Percentiles rank a stretch among this genome's conserved stretches.
These are phyloP conservation scores for Houttuynia cordata DNA, from an alignment of 164 flowering plant genomes.

Conservation along the genomic window DNA sequence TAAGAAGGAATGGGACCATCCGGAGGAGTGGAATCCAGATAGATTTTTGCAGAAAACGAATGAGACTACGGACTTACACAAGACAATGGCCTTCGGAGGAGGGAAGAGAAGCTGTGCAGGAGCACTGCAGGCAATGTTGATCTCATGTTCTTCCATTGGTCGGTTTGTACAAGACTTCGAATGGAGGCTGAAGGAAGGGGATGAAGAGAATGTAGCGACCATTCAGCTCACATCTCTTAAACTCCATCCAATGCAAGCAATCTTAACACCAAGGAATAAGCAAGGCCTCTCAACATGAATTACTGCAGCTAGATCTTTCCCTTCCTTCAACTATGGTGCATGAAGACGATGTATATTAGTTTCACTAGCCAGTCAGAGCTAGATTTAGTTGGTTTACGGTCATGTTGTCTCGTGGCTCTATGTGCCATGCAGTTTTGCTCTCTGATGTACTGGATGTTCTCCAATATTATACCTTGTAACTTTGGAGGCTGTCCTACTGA, in stretches of 20 bases:
- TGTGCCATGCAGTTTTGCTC: too few relatives aligned
- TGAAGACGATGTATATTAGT: too few relatives aligned
- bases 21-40: conserved; percentile 83
- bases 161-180: conserved; percentile 73
- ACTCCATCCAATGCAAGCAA: conserved; percentile 60
- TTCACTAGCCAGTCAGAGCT: too few relatives aligned
- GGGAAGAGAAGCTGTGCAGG: conserved; percentile 95
- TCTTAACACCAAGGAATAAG: conserved; percentile 41
- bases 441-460: too few relatives aligned
- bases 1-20: conserved; percentile 56
- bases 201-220: conserved; percentile 59
- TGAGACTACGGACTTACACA: conserved; percentile 55
- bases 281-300: background rate
- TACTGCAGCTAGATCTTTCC: too few relatives aligned
- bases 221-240: conserved; percentile 64
- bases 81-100: conserved; percentile 94
- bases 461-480: too few relatives aligned
- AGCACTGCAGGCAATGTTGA: conserved; percentile 61
- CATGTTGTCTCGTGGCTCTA: too few relatives aligned
- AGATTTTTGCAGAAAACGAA: conserved; percentile 50
- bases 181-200: conserved; percentile 59
- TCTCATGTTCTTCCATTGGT: conserved; percentile 56
- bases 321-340: too few relatives aligned
- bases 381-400: too few relatives aligned
- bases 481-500: too few relatives aligned